phyloP scores from a whole-genome alignment of 2,329 filamentous ascomycete species.

The Neodidymelliopsis sp. region DNA sequence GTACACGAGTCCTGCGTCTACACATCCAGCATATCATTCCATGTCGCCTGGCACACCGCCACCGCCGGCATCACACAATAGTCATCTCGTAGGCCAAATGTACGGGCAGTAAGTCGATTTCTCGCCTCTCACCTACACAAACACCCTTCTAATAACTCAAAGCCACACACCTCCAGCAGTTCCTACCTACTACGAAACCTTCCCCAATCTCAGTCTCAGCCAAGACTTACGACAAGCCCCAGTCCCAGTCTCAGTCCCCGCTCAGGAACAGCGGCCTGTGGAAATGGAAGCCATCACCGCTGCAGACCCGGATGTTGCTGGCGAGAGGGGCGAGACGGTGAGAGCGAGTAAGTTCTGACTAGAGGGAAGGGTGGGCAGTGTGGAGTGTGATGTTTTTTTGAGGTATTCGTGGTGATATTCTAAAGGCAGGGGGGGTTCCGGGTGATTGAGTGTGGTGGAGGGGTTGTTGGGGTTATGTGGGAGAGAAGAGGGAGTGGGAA shows the following conservation, averaged over 20 bases:
- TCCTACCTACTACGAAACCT: constrained; percentile 8
- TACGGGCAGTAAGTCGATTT: no score
- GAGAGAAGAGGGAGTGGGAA: no score
- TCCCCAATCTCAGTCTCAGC: no score
- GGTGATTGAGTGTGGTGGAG: no score
- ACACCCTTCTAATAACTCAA: no score
- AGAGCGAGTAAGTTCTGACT: constrained; percentile 10
- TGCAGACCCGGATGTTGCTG: background rate
- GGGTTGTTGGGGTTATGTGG: no score
- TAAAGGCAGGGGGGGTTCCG: no score
- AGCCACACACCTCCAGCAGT: no score
- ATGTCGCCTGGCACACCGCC: background rate
- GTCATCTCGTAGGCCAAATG: no score
- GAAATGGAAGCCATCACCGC: constrained; percentile 15
- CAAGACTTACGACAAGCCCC: no score
- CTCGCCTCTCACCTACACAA: no score
- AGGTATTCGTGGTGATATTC: background rate
- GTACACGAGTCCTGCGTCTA: background rate
- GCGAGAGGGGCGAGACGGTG: background rate
- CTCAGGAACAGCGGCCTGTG: background rate
- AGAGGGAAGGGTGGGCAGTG: background rate
- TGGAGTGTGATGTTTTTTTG: background rate
- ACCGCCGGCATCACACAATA: no score
- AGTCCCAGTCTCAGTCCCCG: background rate
- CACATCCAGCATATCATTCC: background rate